Percentiles rank a stretch among this genome's conserved stretches.
These are phyloP conservation scores for Phytophthora europaea DNA, from an alignment of 352 stramenopile species.

Conservation along the genomic window DNA sequence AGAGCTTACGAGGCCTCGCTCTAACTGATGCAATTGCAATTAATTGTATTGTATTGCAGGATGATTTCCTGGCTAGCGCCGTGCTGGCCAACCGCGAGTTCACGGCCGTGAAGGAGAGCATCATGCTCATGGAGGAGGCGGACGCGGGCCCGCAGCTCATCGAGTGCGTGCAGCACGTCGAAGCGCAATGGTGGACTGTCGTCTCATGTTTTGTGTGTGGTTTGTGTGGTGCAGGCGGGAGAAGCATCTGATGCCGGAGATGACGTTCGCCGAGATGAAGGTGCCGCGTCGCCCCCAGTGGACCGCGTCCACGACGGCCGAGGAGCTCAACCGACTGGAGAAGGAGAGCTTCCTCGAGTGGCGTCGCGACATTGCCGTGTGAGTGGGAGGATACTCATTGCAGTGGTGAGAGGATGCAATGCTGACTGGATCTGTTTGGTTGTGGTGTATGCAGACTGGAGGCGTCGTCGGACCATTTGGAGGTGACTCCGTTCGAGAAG, in stretches of 20 bases:
- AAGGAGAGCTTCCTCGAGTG: constrained; percentile 99
- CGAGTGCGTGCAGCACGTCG: constrained; percentile 51
- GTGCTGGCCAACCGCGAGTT: constrained; percentile 94
- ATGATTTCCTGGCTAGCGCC: constrained; percentile 95
- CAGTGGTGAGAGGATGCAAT: not conserved
- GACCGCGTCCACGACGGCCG: constrained; percentile 94
- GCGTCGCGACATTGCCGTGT: constrained; percentile 96
- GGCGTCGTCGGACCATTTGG: constrained; percentile 76
- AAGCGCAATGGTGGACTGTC: too few relatives aligned
- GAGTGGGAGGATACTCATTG: constrained; percentile 15
- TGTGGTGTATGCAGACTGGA: constrained; percentile 60
- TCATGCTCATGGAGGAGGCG: constrained; percentile 80
- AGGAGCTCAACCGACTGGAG: constrained; percentile 97
- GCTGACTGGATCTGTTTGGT: constrained; percentile 14
- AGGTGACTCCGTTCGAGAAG: constrained; percentile 99
- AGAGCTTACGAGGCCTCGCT: not conserved
- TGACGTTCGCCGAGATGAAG: constrained; percentile 96
- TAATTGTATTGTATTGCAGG: constrained; percentile 43
- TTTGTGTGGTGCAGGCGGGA: constrained; percentile 47
- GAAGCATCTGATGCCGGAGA: constrained; percentile 72
- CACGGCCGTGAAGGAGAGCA: constrained; percentile 91
- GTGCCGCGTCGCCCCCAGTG: constrained; percentile 97
- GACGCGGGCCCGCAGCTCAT: constrained; percentile 69
- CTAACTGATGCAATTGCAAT: constrained; percentile 5
- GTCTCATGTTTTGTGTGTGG: not conserved